Conservation (phyloP, 1,139 yeast species). For the Groenewaldozyma sp. region DNA sequence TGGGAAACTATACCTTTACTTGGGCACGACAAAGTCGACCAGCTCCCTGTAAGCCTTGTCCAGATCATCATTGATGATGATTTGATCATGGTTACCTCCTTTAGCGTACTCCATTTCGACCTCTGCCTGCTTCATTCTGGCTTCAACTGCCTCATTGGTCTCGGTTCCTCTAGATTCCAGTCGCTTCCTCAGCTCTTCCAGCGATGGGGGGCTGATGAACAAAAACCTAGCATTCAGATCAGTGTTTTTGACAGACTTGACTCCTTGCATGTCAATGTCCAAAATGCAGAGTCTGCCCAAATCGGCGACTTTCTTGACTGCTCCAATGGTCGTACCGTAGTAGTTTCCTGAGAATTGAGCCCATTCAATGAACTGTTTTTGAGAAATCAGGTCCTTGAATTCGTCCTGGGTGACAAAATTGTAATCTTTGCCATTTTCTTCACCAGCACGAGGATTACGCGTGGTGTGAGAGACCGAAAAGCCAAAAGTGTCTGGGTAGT, state of each 20-base stretch:
- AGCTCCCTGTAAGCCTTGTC: slow-evolving; percentile 80
- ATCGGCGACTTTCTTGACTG: slow-evolving; percentile 63
- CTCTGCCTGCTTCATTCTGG: slow-evolving; percentile 77
- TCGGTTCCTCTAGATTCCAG: slow-evolving; percentile 90
- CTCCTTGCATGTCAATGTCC: slow-evolving; percentile 99
- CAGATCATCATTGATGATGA: slow-evolving; percentile 83
- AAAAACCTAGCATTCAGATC: slow-evolving; percentile 75
- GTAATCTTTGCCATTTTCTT: slow-evolving; percentile 80
- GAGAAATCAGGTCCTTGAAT: slow-evolving; percentile 65
- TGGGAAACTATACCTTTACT: no score
- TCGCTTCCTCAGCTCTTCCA: slow-evolving; percentile 64
- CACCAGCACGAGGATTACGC: slow-evolving; percentile 86
- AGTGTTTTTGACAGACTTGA: slow-evolving; percentile 76
- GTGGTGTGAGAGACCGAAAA: slow-evolving; percentile 93
- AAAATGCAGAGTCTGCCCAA: slow-evolving; percentile 64
- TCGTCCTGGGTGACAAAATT: slow-evolving; percentile 72
- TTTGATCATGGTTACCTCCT: slow-evolving; percentile 84
- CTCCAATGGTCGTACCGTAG: slow-evolving; percentile 85
- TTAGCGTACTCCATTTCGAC: slow-evolving; percentile 83
- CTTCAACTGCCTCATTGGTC: slow-evolving; percentile 70
- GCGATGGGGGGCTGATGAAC: slow-evolving; percentile 87
- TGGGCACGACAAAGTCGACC: slow-evolving; percentile 44
- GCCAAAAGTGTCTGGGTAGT: slow-evolving; percentile 82
- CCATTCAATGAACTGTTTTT: slow-evolving; percentile 84
- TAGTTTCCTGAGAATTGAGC: slow-evolving; percentile 97